Evolutionary conservation across 2,329 filamentous ascomycete genomes (phyloP).

Genomic region (Cercospora sojina): DNA sequence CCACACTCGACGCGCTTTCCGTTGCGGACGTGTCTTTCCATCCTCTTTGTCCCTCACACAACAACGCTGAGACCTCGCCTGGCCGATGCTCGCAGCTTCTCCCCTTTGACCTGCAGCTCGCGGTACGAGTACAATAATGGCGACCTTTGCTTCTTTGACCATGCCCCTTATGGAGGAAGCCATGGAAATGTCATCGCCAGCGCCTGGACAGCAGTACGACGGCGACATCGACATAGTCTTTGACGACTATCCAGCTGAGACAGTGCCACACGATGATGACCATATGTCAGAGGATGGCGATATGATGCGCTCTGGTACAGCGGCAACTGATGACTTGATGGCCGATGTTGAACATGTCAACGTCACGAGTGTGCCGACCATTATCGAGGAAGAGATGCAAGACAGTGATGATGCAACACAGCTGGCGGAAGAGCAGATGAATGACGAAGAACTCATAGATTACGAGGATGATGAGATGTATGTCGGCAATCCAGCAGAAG

Average conservation of each 20-base stretch:
- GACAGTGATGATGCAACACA: slow-evolving; percentile 27
- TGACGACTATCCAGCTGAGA: slow-evolving; percentile 44
- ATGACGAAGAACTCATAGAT: slow-evolving; percentile 42
- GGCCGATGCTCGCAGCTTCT: slow-evolving; percentile 7
- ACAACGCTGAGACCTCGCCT: not conserved
- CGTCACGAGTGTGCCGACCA: slow-evolving; percentile 33
- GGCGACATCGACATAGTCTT: slow-evolving; percentile 61
- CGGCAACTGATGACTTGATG: slow-evolving; percentile 37
- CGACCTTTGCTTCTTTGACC: slow-evolving; percentile 31
- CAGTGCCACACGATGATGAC: slow-evolving; percentile 49
- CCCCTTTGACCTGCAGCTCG: slow-evolving; percentile 7
- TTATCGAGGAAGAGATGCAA: slow-evolving; percentile 34
- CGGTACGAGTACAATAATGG: slow-evolving; percentile 21
- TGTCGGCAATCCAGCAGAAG: slow-evolving; percentile 7
- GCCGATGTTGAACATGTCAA: slow-evolving; percentile 32
- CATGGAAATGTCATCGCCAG: slow-evolving; percentile 57
- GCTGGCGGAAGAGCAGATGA: slow-evolving; percentile 11
- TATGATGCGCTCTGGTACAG: slow-evolving; percentile 41
- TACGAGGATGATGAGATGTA: slow-evolving; percentile 38
- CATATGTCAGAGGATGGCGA: slow-evolving; percentile 57
- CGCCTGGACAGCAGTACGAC: slow-evolving; percentile 45
- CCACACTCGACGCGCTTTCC: not conserved
- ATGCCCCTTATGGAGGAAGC: slow-evolving; percentile 45
- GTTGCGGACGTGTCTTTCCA: slow-evolving; percentile 1
- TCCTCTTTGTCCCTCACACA: not conserved